Evolutionary conservation across 140 eudicot genomes (phyloP).

Genomic region (Erigeron philadelphicus): DNA sequence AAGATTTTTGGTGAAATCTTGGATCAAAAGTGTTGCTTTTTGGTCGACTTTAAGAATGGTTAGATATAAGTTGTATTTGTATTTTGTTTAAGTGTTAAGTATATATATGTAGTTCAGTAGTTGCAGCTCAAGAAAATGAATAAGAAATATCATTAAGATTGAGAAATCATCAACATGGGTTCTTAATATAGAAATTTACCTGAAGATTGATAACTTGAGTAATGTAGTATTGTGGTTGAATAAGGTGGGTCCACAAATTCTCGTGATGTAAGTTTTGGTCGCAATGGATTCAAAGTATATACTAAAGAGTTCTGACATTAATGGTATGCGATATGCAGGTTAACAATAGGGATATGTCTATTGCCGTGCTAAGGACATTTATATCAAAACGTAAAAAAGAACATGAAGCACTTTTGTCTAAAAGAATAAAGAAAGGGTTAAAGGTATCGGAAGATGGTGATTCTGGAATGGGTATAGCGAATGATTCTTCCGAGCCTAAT

Average conservation of each 20-base stretch:
- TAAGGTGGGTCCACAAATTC: not conserved
- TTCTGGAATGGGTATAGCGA: constrained; percentile 35
- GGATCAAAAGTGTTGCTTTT: too few species aligned
- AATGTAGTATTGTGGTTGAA: constrained; percentile 13
- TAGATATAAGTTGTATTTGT: too few species aligned
- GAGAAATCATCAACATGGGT: not conserved
- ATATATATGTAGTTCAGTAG: too few species aligned
- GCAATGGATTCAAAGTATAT: not conserved
- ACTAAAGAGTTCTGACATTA: constrained; percentile 14
- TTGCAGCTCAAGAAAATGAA: too few species aligned
- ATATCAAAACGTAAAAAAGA: constrained; percentile 75
- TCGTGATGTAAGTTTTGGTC: not conserved
- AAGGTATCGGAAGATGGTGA: constrained; percentile 40
- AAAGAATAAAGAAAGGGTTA: constrained; percentile 34
- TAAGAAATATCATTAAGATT: not conserved
- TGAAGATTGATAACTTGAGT: constrained; percentile 1
- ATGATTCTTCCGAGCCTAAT: constrained; percentile 30
- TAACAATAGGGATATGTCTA: constrained; percentile 90
- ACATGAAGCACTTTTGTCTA: constrained; percentile 51
- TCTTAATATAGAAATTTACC: not conserved
- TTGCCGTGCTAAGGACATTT: constrained; percentile 91
- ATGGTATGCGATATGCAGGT: constrained; percentile 44
- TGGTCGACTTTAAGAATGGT: too few species aligned
- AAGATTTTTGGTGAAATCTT: too few species aligned
- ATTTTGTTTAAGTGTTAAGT: too few species aligned